Base-by-base conservation (phyloP, 305 asterid species). In the Andrographis paniculata region DNA sequence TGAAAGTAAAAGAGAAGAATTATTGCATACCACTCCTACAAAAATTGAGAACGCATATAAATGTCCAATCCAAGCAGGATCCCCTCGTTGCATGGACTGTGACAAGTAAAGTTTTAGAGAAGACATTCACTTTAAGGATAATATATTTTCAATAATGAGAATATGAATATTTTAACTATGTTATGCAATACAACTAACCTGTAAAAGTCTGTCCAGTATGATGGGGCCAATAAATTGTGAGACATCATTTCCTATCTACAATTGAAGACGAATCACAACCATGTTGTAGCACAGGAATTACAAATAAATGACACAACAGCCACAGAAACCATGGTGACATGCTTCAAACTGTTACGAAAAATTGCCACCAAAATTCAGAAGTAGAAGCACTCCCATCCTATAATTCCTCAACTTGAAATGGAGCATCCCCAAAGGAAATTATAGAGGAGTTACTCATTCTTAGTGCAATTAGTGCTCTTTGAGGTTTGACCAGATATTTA, bases 31-130 rank as follows among this genome's bases (percentile, higher is more conserved):
- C 95, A 87, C 97, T 69, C 97, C 97, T 56, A 81, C 54, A 60
- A 87, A 84, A 55, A 87, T 84, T 38, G 71, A 64, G 76, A 84
- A 84, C 48, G 97, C 95, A 58, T 84, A 81, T 44, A 73, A 42
- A 66, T 80, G 79, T 63, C 97, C 95, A 69, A 81, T 65, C 95
- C 94, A 84, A 69, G 94, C 82, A 62, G 97, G 92, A 55, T 75
- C 95, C 10, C 94, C 92, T 53, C 54, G 73, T 73, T 87, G 82
- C 84, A 87, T 66, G 47, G 95, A 84, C 97, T 84, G 87, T 54
- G n/a, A n/a, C n/a, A n/a, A n/a, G n/a, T n/a, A n/a, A n/a, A n/a
- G n/a, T n/a, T n/a, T n/a, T n/a, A n/a, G n/a, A n/a, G n/a, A n/a
- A n/a, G n/a, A n/a, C n/a, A n/a, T n/a, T n/a, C n/a, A n/a, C n/a